Evolutionary conservation across 2,329 filamentous ascomycete genomes (phyloP), one percentile per base, ranked within the genome.

Genomic region (Fusarium keratoplasticum): DNA sequence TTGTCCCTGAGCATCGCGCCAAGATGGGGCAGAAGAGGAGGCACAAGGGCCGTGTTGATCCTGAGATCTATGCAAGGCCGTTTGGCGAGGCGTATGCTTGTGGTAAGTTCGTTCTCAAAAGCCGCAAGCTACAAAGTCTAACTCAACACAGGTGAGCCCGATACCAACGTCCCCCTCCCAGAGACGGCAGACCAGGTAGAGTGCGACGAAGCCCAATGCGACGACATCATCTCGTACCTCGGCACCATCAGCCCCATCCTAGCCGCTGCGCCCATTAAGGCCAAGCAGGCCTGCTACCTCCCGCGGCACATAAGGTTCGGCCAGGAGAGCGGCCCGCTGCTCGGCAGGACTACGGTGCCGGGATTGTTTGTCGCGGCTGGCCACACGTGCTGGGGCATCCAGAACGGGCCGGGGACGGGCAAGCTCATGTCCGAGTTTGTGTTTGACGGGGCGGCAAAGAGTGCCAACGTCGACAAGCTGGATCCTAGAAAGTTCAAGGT

Each of bases 361-460:
- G 95, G 95, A 0, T 79, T 98, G 50, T 92, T 93, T 81, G 86
- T 98, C 69, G 96, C 96, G 0, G 89, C 94, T 0, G 96, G 96
- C 0, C 96, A 99, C 85, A 98, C 95, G 2, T 98, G 96, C 84
- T 99, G 96, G 96, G 96, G 96, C 0, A 98, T 99, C 25, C 96
- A 98, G 84, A 98, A 99, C 84, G 95, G 92, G 1, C 95, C 96
- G 1, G 96, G 89, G 2, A 98, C 96, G 9, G 94, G 94, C 5
- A 94, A 92, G 83, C 82, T 96, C 42, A 92, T 96, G 86, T 92
- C 93, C 40, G 93, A 96, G 82, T 91, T 94, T 82, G 84, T 96
- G 3, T 91, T 95, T 77, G 93, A 95, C 64, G 94, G 93, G 1
- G 83, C 85, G 69, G 89, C 92, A 1, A 91, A 83, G 78, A 95